Conservation (phyloP, 768 basidiomycete species). For the Phaeotremella fagi region DNA sequence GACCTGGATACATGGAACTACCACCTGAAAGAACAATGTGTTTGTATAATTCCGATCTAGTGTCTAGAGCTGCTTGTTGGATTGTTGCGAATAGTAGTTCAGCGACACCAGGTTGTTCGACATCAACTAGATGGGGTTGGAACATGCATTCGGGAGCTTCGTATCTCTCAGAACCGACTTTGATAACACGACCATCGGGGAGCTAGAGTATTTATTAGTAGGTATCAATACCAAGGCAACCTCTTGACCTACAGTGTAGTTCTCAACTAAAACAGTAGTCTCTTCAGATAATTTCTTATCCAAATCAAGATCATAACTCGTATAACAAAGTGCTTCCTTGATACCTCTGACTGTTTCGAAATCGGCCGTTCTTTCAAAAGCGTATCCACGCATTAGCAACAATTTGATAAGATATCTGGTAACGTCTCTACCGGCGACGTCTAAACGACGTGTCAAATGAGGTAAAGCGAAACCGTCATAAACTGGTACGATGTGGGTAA, state of each 20-base stretch:
- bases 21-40: constrained; percentile 97
- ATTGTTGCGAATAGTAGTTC: constrained; percentile 98
- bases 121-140: constrained; percentile 94
- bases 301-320: constrained; percentile 95
- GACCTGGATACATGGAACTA: constrained; percentile 97
- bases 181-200: constrained; percentile 91
- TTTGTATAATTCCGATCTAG: constrained; percentile 87
- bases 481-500: constrained; percentile 98
- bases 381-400: constrained; percentile 99
- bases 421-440: constrained; percentile 97
- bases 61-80: constrained; percentile 82
- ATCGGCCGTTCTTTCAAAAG: constrained; percentile 98
- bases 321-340: constrained; percentile 98
- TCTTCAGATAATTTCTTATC: constrained; percentile 91
- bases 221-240: not conserved
- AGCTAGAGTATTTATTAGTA: too few relatives aligned
- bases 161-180: constrained; percentile 96
- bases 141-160: constrained; percentile 99
- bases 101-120: constrained; percentile 94
- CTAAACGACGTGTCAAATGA: constrained; percentile 86
- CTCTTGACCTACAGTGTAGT: constrained; percentile 69
- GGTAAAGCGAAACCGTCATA: constrained; percentile 96
- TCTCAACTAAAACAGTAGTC: constrained; percentile 93
- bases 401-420: constrained; percentile 98
- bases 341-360: constrained; percentile 98